A percentile compares a stretch with the other conserved stretches of the same genome.
Evolutionary conservation across 2,329 filamentous ascomycete species (phyloP).

Genomic region (Nectriaceae sp.): DNA sequence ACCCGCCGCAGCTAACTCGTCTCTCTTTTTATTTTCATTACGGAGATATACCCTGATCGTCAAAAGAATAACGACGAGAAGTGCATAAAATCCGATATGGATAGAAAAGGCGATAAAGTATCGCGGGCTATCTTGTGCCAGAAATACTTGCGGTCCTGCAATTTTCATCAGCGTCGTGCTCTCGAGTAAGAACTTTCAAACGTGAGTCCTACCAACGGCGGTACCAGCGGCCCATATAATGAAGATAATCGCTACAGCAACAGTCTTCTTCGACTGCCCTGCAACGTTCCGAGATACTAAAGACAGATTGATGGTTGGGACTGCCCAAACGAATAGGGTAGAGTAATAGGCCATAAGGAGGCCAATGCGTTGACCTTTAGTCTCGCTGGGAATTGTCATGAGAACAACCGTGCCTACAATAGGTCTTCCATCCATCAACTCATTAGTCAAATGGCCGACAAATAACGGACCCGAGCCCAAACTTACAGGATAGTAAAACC

Average conservation of each 20-base stretch:
- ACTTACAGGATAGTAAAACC: constrained; percentile 62
- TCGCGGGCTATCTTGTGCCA: constrained; percentile 58
- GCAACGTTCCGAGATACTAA: constrained; percentile 70
- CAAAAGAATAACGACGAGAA: constrained; percentile 58
- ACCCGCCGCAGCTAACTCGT: no score
- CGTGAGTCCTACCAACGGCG: constrained; percentile 52
- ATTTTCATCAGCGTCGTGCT: background rate
- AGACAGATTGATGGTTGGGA: constrained; percentile 66
- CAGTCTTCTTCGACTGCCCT: constrained; percentile 72
- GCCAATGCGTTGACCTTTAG: constrained; percentile 60
- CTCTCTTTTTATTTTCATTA: constrained; percentile 58
- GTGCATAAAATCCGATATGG: constrained; percentile 66
- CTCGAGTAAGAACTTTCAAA: background rate
- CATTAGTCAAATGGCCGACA: background rate
- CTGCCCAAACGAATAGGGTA: constrained; percentile 74
- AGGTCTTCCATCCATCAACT: constrained; percentile 52
- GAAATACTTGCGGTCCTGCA: constrained; percentile 64
- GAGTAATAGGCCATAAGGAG: constrained; percentile 75
- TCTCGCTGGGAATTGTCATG: constrained; percentile 66
- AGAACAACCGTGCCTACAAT: constrained; percentile 71
- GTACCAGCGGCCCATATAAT: constrained; percentile 70
- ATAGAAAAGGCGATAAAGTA: constrained; percentile 71
- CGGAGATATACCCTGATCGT: constrained; percentile 60
- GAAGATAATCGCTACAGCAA: constrained; percentile 70
- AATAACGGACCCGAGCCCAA: no score